These are phyloP conservation scores for Blastosporella zonata DNA, from an alignment of 1,284 basidiomycete genomes.

Conservation along the genomic window DNA sequence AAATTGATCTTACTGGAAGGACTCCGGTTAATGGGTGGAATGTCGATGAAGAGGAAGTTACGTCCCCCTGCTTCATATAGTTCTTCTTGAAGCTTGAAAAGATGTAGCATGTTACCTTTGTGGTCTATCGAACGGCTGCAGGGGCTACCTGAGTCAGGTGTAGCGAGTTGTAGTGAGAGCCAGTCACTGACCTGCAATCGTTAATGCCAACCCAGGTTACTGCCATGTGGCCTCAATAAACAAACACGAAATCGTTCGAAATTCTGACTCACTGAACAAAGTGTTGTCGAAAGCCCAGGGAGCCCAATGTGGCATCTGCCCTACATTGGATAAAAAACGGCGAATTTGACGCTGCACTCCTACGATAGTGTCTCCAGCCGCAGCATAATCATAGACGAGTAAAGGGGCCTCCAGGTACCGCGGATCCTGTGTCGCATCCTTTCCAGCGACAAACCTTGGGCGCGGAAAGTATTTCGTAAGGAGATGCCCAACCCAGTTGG, in stretches of 20 bases:
- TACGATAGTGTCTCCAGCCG: slow-evolving; percentile 40
- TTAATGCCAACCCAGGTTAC: slow-evolving; percentile 68
- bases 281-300: slow-evolving; percentile 30
- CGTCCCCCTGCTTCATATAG: slow-evolving; percentile 51
- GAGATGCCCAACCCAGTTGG: slow-evolving; percentile 57
- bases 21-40: slow-evolving; percentile 54
- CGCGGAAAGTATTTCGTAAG: slow-evolving; percentile 40
- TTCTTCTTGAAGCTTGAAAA: slow-evolving; percentile 45
- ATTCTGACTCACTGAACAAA: slow-evolving; percentile 41
- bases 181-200: slow-evolving; percentile 50
- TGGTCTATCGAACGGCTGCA: slow-evolving; percentile 21
- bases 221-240: slow-evolving; percentile 22
- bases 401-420: slow-evolving; percentile 32
- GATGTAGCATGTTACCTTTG: slow-evolving; percentile 24
- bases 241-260: no score
- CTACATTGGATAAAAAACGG: slow-evolving; percentile 35
- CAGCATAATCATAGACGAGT: slow-evolving; percentile 50
- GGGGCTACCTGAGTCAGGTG: not conserved
- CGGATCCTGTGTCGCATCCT: slow-evolving; percentile 21
- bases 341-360: slow-evolving; percentile 41
- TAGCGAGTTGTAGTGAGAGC: not conserved
- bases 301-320: slow-evolving; percentile 37
- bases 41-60: slow-evolving; percentile 62
- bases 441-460: slow-evolving; percentile 29
- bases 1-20: slow-evolving; percentile 37